These are phyloP conservation scores for Diplogelasinospora grovesii DNA, from an alignment of 495 filamentous ascomycete genomes.

Conservation along the genomic window DNA sequence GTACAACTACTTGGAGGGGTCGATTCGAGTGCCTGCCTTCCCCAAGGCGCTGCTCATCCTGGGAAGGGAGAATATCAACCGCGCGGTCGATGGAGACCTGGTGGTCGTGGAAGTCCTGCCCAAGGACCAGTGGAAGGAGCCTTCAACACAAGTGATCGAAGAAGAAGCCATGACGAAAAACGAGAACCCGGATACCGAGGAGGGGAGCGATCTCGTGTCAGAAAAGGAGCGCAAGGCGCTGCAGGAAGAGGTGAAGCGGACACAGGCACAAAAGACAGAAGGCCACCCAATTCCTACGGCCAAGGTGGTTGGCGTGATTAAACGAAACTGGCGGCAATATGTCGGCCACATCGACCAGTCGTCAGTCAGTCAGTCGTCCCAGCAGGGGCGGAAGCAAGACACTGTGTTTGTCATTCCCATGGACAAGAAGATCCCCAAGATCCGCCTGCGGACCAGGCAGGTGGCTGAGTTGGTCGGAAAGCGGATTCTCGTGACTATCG, in stretches of 20 bases:
- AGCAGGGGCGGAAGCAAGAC: constrained; percentile 75
- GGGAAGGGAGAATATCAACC: constrained; percentile 94
- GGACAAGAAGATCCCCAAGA: constrained; percentile 96
- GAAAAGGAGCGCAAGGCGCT: constrained; percentile 79
- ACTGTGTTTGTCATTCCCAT: constrained; percentile 92
- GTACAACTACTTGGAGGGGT: constrained; percentile 95
- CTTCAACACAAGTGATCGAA: constrained; percentile 90
- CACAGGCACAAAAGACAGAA: constrained; percentile 71
- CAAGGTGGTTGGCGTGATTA: constrained; percentile 83
- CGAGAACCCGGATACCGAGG: constrained; percentile 82
- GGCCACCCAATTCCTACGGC: constrained; percentile 85
- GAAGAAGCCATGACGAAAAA: constrained; percentile 89
- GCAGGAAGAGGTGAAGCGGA: constrained; percentile 83
- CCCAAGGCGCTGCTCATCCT: constrained; percentile 81
- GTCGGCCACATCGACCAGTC: constrained; percentile 89
- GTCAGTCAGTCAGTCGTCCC: constrained; percentile 64
- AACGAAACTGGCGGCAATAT: constrained; percentile 96
- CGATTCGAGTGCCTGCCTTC: constrained; percentile 82
- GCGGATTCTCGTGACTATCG: constrained; percentile 89
- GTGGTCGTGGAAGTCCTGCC: constrained; percentile 90
- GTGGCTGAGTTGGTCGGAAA: constrained; percentile 82
- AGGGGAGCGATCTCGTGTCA: constrained; percentile 64
- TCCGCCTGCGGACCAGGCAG: constrained; percentile 84
- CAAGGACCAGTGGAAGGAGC: constrained; percentile 91
- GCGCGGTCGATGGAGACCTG: constrained; percentile 81